Base-by-base conservation (phyloP, 208 protist genomes). In the Trypanosoma rangeli region DNA sequence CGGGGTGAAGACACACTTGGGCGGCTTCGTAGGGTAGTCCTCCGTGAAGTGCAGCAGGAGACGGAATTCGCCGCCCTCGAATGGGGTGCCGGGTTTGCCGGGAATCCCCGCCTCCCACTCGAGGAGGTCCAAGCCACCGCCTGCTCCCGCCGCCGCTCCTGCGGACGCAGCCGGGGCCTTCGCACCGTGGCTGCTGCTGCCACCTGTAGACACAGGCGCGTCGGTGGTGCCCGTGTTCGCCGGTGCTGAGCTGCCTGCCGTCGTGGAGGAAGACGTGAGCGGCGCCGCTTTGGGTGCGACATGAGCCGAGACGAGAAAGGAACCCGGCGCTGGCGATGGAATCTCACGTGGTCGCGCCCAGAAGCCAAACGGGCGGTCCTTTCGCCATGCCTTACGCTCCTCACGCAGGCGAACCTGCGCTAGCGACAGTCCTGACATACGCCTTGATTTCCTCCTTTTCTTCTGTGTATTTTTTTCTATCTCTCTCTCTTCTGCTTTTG, bases 51-150 rank as follows among this genome's bases (percentile, higher is more conserved):
- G 74, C 33, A 99, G 86, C 13, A 76, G 68, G 0, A 99, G 62
- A 18, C 87, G 89, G 69, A 98, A 99, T 63, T 98, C 83, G 7
- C 97, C 98, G 35, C 97, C 97, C 72, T 99, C 98, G 96, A 98
- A 99, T 75, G 97, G 85, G 62, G 94, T 96, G 55, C 84, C 95
- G 18, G 83, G 48, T 70, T 98, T 98, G 31, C 98, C 98, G 12
- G 98, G 98, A 64, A 99, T 99, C 18, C 96, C 96, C 55, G 97
- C 98, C 68, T 99, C 94, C 98, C 98, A 99, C 46, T 92, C 73
- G 48, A 99, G 85, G 12, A 99, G 58, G 80, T 99, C 90, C 39
- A 97, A 64, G 24, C 85, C 91, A 12, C 88, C 93, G 50, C 86
- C 81, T 8, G 28, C 68, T 5, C 29, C 85, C 89, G 16, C 87